A percentile compares a stretch with the other conserved stretches of the same genome.
Evolutionary conservation across 2,329 filamentous ascomycete genomes (phyloP).

Genomic region (Pseudopithomyces maydicus): DNA sequence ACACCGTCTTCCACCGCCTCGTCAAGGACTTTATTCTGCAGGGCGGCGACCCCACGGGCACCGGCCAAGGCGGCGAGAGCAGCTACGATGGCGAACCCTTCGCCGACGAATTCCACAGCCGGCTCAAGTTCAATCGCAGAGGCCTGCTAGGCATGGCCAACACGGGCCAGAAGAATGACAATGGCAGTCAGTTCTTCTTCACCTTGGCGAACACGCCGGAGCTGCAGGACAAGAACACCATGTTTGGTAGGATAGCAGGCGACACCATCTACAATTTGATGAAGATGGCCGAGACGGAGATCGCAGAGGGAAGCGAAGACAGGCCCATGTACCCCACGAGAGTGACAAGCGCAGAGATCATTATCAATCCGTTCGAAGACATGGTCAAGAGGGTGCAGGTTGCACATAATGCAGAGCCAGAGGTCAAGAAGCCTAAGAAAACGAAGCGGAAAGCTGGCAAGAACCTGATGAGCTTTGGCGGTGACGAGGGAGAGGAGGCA

Average conservation of each 20-base stretch:
- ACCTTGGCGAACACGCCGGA: conserved; percentile 84
- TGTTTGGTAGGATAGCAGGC: conserved; percentile 90
- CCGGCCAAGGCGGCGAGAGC: conserved; percentile 86
- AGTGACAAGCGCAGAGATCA: conserved; percentile 73
- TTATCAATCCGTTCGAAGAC: conserved; percentile 82
- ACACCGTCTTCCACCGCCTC: conserved; percentile 91
- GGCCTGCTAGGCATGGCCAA: conserved; percentile 97
- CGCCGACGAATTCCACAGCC: conserved; percentile 88
- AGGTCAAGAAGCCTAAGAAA: conserved; percentile 54
- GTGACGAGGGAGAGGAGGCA: conserved; percentile 64
- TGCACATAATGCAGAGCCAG: conserved; percentile 55
- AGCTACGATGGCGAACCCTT: conserved; percentile 87
- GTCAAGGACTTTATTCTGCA: conserved; percentile 92
- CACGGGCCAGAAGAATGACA: conserved; percentile 74
- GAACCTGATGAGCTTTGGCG: conserved; percentile 75
- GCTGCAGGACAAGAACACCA: conserved; percentile 85
- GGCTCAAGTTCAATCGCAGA: conserved; percentile 89
- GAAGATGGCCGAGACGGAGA: conserved; percentile 88
- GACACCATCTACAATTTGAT: conserved; percentile 96
- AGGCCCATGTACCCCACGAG: conserved; percentile 84
- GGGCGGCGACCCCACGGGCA: conserved; percentile 92
- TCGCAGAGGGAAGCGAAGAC: conserved; percentile 76
- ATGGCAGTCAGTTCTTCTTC: conserved; percentile 97
- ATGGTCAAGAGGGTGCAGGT: conserved; percentile 73
- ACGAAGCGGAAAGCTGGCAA: conserved; percentile 75